These are phyloP conservation scores for Suillus spraguei DNA, from an alignment of 768 basidiomycete species.

Conservation along the genomic window DNA sequence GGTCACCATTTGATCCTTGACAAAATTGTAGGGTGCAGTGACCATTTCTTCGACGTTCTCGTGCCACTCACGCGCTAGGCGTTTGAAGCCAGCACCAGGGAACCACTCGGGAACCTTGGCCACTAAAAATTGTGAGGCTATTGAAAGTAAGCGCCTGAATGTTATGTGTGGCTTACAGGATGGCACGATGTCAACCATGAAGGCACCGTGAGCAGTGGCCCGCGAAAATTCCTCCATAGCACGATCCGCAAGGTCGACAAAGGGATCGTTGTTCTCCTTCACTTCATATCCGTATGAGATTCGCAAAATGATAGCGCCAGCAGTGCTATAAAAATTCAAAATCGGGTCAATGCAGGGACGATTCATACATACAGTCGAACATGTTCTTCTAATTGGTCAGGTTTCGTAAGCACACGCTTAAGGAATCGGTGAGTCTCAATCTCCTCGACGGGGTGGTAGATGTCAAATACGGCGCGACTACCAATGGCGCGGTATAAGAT, in stretches of 20 bases:
- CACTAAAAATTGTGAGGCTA: conserved; percentile 26
- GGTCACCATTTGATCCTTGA: conserved; percentile 61
- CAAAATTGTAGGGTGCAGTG: conserved; percentile 55
- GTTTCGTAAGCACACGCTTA: conserved; percentile 38
- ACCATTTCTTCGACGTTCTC: conserved; percentile 57
- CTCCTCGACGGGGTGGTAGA: conserved; percentile 39
- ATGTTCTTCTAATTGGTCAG: conserved; percentile 38
- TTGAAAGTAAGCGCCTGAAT: background rate
- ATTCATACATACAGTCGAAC: conserved; percentile 39
- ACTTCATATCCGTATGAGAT: conserved; percentile 60
- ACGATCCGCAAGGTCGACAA: conserved; percentile 49
- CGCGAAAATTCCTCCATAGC: conserved; percentile 54
- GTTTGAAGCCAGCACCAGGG: conserved; percentile 57
- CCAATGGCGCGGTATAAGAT: conserved; percentile 44
- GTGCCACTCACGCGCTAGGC: conserved; percentile 55
- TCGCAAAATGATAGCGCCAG: conserved; percentile 54
- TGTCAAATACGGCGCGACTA: conserved; percentile 35
- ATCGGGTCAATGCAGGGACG: background rate
- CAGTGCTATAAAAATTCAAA: conserved; percentile 34
- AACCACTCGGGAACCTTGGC: conserved; percentile 56
- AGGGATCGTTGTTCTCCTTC: conserved; percentile 50
- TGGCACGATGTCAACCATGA: conserved; percentile 55
- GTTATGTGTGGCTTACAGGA: conserved; percentile 25
- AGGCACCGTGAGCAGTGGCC: conserved; percentile 48
- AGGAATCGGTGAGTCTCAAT: conserved; percentile 46